A percentile compares a stretch with the other conserved stretches of the same genome.
Conservation (phyloP, 768 basidiomycete species). For the Suillus americanus region DNA sequence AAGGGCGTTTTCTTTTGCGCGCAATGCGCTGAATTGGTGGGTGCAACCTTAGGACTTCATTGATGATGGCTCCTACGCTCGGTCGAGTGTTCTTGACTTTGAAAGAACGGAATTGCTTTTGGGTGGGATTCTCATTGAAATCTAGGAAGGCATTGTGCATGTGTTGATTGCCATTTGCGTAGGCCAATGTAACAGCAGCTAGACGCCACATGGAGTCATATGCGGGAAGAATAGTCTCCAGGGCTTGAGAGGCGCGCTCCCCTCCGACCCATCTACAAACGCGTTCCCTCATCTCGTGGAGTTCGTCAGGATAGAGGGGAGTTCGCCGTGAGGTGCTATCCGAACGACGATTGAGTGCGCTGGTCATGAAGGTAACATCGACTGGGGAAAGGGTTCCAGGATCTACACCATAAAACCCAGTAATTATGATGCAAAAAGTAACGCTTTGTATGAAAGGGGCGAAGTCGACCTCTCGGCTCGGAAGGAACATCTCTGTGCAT, state of each 20-base stretch:
- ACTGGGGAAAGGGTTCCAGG: conserved; percentile 24
- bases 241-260: conserved; percentile 24
- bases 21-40: conserved; percentile 22
- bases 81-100: conserved; percentile 12
- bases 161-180: conserved; percentile 25
- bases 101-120: conserved; percentile 18
- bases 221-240: conserved; percentile 55
- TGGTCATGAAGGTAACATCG: conserved; percentile 38
- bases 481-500: conserved; percentile 14
- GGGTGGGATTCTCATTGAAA: conserved; percentile 32
- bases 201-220: conserved; percentile 68
- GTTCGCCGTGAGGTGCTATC: background rate
- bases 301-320: conserved; percentile 1
- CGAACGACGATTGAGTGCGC: conserved; percentile 32
- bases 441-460: conserved; percentile 44
- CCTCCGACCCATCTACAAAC: conserved; percentile 37
- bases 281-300: conserved; percentile 37
- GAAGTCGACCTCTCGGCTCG: conserved; percentile 23
- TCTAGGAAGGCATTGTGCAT: conserved; percentile 32
- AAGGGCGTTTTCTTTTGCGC: conserved; percentile 3
- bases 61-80: conserved; percentile 25
- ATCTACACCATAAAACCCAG: conserved; percentile 37
- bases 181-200: conserved; percentile 45
- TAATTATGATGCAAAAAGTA: conserved; percentile 42
- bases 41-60: conserved; percentile 30